Evolutionary conservation across 169 alveolate species (phyloP).

Genomic region (Plasmodium malariae): DNA sequence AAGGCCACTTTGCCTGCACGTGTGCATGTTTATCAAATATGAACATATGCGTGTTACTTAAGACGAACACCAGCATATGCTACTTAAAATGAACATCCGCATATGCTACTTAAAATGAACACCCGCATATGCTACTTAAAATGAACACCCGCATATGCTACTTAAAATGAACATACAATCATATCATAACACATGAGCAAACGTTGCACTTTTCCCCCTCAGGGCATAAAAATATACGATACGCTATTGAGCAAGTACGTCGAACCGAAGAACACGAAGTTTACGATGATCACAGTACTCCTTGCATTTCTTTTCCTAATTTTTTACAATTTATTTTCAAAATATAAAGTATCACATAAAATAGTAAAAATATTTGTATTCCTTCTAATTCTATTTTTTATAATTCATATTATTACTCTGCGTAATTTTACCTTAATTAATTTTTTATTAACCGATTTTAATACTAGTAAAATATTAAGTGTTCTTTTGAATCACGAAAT

Average conservation of each 20-base stretch:
- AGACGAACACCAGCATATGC: too few relatives aligned
- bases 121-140: too few relatives aligned
- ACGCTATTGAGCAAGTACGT: constrained; percentile 34
- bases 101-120: too few relatives aligned
- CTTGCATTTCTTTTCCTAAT: constrained; percentile 32
- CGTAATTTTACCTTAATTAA: constrained; percentile 28
- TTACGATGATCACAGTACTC: background rate
- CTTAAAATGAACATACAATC: too few relatives aligned
- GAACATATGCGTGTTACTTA: background rate
- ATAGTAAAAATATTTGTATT: constrained; percentile 13
- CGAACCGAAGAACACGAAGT: constrained; percentile 30
- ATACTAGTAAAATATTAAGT: background rate
- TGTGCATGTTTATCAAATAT: background rate
- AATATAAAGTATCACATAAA: constrained; percentile 48
- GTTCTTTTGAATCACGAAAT: constrained; percentile 37
- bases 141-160: too few relatives aligned
- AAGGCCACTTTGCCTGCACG: background rate
- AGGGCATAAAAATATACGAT: constrained; percentile 61
- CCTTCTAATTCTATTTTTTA: constrained; percentile 17
- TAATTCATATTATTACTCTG: constrained; percentile 16
- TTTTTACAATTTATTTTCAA: constrained; percentile 34
- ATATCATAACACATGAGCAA: too few relatives aligned
- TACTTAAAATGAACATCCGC: too few relatives aligned
- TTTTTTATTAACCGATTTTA: constrained; percentile 9
- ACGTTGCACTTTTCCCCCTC: background rate